Conservation (phyloP, 2,329 filamentous ascomycete species). For the Colletotrichum chrysophilum region DNA sequence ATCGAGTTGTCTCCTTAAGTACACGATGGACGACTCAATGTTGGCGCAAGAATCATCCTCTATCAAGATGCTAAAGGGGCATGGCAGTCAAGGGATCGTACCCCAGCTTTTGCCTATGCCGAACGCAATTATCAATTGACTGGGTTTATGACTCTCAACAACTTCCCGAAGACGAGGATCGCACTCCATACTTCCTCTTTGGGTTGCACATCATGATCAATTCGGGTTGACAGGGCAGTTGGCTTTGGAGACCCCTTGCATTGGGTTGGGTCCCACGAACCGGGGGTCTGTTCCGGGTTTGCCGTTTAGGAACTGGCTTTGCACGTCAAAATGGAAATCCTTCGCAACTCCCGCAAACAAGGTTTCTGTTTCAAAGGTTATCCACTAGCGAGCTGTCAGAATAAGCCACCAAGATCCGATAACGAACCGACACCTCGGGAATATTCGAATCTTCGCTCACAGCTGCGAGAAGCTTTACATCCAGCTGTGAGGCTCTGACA, state of each 20-base stretch:
- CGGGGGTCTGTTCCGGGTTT: neutral
- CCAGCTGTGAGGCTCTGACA: neutral
- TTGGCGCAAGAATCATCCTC: neutral
- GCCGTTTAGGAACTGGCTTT: neutral
- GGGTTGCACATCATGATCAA: neutral
- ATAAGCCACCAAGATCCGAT: neutral
- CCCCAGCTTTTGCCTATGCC: neutral
- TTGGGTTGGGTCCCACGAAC: neutral
- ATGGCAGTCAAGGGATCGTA: neutral
- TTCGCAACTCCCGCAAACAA: neutral
- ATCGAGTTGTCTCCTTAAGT: neutral
- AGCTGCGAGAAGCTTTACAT: neutral
- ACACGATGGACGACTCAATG: neutral
- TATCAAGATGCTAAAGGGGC: neutral
- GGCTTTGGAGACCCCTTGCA: neutral
- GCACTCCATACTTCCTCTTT: neutral
- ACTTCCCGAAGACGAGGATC: neutral
- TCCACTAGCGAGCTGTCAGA: neutral
- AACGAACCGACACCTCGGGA: accelerated
- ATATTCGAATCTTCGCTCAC: neutral
- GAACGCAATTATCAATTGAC: neutral
- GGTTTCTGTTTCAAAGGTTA: neutral
- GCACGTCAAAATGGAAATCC: neutral
- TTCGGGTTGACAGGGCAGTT: neutral
- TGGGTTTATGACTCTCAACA: neutral